These are phyloP conservation scores for Fusarium solani-melongenae DNA, from an alignment of 2,329 filamentous ascomycete species.

Conservation along the genomic window DNA sequence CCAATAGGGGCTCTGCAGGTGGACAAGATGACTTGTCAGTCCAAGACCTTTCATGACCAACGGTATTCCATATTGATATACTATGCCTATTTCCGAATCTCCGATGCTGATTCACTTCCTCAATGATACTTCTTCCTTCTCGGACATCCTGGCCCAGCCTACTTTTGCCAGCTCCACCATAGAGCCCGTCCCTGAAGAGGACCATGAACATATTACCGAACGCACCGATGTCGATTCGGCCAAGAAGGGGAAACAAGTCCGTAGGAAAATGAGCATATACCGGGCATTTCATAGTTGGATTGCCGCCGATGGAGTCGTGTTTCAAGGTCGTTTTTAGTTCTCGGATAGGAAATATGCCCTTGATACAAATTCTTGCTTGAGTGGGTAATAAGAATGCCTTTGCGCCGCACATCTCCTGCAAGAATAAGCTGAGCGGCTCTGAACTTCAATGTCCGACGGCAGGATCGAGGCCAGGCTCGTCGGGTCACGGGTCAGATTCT, in stretches of 20 bases:
- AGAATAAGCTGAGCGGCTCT: too few relatives aligned
- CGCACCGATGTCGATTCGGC: background rate
- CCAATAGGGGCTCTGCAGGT: background rate
- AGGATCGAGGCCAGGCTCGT: too few relatives aligned
- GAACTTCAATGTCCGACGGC: too few relatives aligned
- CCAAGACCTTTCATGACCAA: background rate
- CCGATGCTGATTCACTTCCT: background rate
- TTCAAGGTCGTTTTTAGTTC: background rate
- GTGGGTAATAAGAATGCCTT: too few relatives aligned
- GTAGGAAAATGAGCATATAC: background rate
- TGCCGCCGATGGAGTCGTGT: background rate
- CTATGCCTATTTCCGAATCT: background rate
- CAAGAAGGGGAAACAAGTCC: background rate
- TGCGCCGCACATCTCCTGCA: too few relatives aligned
- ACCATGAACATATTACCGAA: background rate
- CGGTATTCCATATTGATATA: background rate
- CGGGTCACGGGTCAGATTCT: too few relatives aligned
- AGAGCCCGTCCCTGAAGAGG: background rate
- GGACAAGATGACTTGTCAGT: background rate
- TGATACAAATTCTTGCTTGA: too few relatives aligned
- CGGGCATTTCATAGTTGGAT: background rate
- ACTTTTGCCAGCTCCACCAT: background rate
- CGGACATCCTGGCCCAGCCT: constrained; percentile 1
- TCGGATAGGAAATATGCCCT: too few relatives aligned
- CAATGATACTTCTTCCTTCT: constrained; percentile 12